Base-by-base conservation (phyloP, 306 rosid species). In the Casuarina cunninghamiana region DNA sequence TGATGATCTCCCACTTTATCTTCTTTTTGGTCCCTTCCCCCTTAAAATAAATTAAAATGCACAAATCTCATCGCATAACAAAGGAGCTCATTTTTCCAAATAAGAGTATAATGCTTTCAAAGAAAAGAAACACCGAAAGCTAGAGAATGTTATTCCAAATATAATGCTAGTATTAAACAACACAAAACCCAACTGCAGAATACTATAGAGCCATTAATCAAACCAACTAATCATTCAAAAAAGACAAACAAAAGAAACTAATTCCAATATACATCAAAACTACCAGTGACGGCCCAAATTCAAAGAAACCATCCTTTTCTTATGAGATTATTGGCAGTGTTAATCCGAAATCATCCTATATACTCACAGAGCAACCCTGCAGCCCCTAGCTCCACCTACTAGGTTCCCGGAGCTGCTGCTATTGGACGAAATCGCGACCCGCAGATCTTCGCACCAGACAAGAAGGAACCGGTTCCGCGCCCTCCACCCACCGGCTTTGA, bases 401-500 rank as follows among this genome's bases (percentile, higher is more conserved):
- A 95, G 55, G 38, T 61, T 83, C 10, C 94, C 97, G 10, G 93
- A 82, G 12, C 75, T 74, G 60, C 80, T 50, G 2, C 76, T 37
- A 41, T 86, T 88, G 10, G 87, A 51, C 9, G 89, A 75, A 17
- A 95, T 12, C 13, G 77, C 77, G 0, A 93, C 78, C 6, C 82
- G 16, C 4, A 89, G 67, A 13, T 81, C 71, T 75, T 79, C 76
- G 79, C 99, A 95, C 21, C 69, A 51, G 73, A 95, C 90, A 80
- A 87, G 87, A 0, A 93, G 82, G 63, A 75, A 2, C 32, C 96
- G 79, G 53, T 88, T 63, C 85, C 96, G 81, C 78, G 88, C 80
- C 83, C 87, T 82, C 97, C 97, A 95, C 3, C 93, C 86, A 16
- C 97, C 96, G 0, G 90, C 81, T 6, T 89, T 83, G 68, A 88